phyloP scores from a whole-genome alignment of 1,284 basidiomycete species.

The Earliella scabrosa region DNA sequence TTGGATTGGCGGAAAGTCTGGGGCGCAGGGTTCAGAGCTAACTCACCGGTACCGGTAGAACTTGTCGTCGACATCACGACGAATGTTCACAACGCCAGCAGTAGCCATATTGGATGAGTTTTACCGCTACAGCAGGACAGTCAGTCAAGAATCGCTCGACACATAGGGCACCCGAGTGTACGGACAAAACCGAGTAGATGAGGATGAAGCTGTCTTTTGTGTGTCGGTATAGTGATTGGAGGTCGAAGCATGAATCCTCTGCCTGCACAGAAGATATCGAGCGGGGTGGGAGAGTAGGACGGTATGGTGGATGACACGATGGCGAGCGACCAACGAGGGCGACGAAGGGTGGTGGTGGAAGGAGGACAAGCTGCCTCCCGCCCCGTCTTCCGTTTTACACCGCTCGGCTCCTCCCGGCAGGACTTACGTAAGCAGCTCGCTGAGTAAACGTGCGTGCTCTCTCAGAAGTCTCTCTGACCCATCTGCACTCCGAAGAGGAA shows the following conservation, averaged over 20 bases:
- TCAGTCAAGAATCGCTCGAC: neutral
- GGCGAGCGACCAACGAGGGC: slow-evolving; percentile 18
- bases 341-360: slow-evolving; percentile 21
- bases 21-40: neutral
- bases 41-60: slow-evolving; percentile 86
- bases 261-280: slow-evolving; percentile 70
- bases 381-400: slow-evolving; percentile 20
- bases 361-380: slow-evolving; percentile 6
- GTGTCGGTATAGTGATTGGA: slow-evolving; percentile 70
- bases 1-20: slow-evolving; percentile 9
- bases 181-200: slow-evolving; percentile 65
- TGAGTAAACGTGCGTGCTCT: slow-evolving; percentile 25
- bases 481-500: too few species aligned
- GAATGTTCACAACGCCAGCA: slow-evolving; percentile 90
- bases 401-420: slow-evolving; percentile 21
- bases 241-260: slow-evolving; percentile 92
- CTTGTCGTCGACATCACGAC: slow-evolving; percentile 97
- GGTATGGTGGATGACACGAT: slow-evolving; percentile 61
- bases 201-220: slow-evolving; percentile 62
- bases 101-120: slow-evolving; percentile 76
- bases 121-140: slow-evolving; percentile 53
- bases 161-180: slow-evolving; percentile 2
- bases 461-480: too few species aligned
- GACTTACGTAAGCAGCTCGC: slow-evolving; percentile 21
- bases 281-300: slow-evolving; percentile 49